Percentiles rank a stretch among this genome's conserved stretches.
phyloP scores from a whole-genome alignment of 2,329 filamentous ascomycete genomes.

The Madurella fahalii region DNA sequence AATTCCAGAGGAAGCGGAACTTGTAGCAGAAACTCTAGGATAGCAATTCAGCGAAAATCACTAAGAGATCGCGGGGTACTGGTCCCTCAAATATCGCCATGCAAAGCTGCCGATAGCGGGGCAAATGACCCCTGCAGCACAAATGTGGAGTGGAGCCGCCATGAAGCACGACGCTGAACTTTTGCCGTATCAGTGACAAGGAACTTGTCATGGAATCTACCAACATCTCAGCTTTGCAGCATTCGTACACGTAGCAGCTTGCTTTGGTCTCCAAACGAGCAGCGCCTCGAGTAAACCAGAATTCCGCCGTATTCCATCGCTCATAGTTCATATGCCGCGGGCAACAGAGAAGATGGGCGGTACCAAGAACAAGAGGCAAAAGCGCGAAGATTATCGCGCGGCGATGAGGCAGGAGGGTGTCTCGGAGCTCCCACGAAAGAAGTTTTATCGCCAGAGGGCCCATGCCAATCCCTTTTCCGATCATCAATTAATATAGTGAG shows the following conservation, averaged over 20 bases:
- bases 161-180: slow-evolving; percentile 4
- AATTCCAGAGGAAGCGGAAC: not conserved
- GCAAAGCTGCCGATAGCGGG: slow-evolving; percentile 28
- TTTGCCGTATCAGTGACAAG: too few species aligned
- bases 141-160: not conserved
- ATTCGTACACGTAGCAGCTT: not conserved
- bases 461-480: slow-evolving; percentile 99
- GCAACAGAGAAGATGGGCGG: slow-evolving; percentile 34
- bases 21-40: not conserved
- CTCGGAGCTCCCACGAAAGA: slow-evolving; percentile 78
- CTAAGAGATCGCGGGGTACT: slow-evolving; percentile 20
- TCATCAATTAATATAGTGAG: slow-evolving; percentile 74
- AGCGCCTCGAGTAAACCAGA: not conserved
- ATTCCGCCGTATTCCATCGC: not conserved
- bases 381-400: slow-evolving; percentile 62
- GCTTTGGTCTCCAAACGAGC: not conserved
- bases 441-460: slow-evolving; percentile 91
- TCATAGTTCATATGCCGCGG: not conserved
- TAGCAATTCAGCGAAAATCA: not conserved
- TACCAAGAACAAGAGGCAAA: slow-evolving; percentile 53
- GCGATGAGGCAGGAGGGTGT: slow-evolving; percentile 48
- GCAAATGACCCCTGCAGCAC: slow-evolving; percentile 8
- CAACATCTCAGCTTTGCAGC: not conserved
- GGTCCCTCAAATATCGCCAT: slow-evolving; percentile 22
- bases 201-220: not conserved